A percentile compares a stretch with the other conserved stretches of the same genome.
phyloP scores from a whole-genome alignment of 73 alveolate species.

The Blepharisma stoltei region DNA sequence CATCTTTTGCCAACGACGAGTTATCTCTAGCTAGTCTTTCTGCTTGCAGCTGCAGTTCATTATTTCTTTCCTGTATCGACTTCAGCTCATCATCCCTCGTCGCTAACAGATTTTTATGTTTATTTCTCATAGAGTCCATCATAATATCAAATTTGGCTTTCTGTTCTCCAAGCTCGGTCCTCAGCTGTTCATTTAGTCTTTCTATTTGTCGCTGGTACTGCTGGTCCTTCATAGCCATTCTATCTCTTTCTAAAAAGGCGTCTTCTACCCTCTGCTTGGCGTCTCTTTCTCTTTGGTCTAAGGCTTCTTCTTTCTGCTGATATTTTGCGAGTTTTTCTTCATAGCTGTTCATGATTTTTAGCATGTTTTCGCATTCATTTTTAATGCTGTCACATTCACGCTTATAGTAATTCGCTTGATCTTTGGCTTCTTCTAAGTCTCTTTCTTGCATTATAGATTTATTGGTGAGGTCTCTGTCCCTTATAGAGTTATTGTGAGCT shows the following conservation, averaged over 20 bases:
- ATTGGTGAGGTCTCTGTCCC: slow-evolving; percentile 32
- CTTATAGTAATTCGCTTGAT: slow-evolving; percentile 26
- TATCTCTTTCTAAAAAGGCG: slow-evolving; percentile 55
- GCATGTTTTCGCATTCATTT: slow-evolving; percentile 45
- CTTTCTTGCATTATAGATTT: slow-evolving; percentile 30
- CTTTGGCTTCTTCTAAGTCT: slow-evolving; percentile 48
- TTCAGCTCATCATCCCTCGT: slow-evolving; percentile 57
- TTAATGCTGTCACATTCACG: slow-evolving; percentile 43
- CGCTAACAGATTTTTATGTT: slow-evolving; percentile 41
- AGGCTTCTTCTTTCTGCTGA: slow-evolving; percentile 50
- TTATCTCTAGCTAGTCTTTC: slow-evolving; percentile 38
- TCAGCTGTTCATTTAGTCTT: slow-evolving; percentile 50
- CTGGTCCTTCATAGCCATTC: slow-evolving; percentile 53
- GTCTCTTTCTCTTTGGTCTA: slow-evolving; percentile 38
- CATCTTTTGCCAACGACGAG: slow-evolving; percentile 37
- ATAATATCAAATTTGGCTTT: slow-evolving; percentile 46
- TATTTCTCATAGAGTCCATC: slow-evolving; percentile 46
- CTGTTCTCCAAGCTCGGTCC: slow-evolving; percentile 40
- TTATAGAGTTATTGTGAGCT: background rate
- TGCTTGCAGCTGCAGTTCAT: background rate
- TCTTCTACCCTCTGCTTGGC: slow-evolving; percentile 59
- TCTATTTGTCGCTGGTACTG: slow-evolving; percentile 47
- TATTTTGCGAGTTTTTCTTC: slow-evolving; percentile 48
- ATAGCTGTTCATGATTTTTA: slow-evolving; percentile 49
- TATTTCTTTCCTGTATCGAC: slow-evolving; percentile 37